Conservation (phyloP, 306 rosid species). For the Vigna angularis region DNA sequence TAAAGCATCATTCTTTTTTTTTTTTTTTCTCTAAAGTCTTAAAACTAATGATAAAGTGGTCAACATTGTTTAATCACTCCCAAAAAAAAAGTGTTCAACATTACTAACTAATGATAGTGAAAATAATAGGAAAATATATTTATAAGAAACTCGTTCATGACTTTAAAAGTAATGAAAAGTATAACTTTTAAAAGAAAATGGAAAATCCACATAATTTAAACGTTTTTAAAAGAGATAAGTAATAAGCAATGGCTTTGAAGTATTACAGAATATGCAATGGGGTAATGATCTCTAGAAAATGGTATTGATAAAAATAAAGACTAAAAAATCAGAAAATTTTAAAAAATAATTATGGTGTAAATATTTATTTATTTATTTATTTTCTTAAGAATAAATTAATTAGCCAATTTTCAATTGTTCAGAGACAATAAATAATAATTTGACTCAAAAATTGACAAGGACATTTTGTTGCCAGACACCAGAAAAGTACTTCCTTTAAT, state of each 20-base stretch:
- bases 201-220: too few relatives aligned
- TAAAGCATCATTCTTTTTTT: background rate
- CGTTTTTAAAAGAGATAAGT: too few relatives aligned
- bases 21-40: background rate
- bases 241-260: too few relatives aligned
- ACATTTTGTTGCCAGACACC: background rate
- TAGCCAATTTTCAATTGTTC: background rate
- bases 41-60: background rate
- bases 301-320: too few relatives aligned
- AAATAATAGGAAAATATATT: too few relatives aligned
- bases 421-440: background rate
- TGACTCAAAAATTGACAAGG: background rate
- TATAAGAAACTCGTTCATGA: too few relatives aligned
- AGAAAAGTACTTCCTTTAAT: conserved; percentile 24
- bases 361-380: background rate
- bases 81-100: too few relatives aligned
- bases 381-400: background rate
- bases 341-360: background rate
- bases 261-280: background rate
- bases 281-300: too few relatives aligned
- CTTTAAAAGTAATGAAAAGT: too few relatives aligned
- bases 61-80: background rate
- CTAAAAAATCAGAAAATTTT: too few relatives aligned
- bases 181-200: too few relatives aligned
- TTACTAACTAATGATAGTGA: too few relatives aligned